Base-by-base conservation (phyloP, 192 early-diverging fungal genomes). In the Coemansia sp. region DNA sequence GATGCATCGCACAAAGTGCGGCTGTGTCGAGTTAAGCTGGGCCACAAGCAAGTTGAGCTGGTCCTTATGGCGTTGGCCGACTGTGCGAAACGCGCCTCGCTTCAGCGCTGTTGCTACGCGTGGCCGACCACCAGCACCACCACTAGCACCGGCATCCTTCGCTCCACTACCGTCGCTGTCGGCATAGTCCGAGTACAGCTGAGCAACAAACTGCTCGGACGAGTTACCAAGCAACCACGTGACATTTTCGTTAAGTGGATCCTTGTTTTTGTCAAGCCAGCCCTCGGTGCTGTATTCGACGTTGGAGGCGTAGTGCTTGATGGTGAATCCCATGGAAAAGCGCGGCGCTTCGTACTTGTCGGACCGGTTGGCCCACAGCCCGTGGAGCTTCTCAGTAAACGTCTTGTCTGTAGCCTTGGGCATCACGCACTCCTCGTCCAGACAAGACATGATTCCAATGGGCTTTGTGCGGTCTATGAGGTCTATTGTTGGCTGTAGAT, bases 341-440 rank as follows among this genome's bases (percentile, higher is more conserved):
- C 92, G 82, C 44, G 92, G 91, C 6, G 80, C 86, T 37, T 93
- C 90, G 84, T 94, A 99, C 80, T 97, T 97, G 68, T 90, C 75
- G 3, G 89, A 90, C 70, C 92, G 91, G 63, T 88, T 88, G 48
- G 91, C 93, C 94, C 97, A 99, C 20, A 95, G 85, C 6, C 81
- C 86, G 59, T 95, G 87, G 7, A 99, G 85, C 85, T 99, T 98
- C 17, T 95, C 91, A 44, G 94, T 86, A 71, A 99, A 97, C 5
- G 94, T 94, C 75, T 93, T 93, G 76, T 99, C 97, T 6, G 93
- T 93, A 38, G 94, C 95, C 66, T 91, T 90, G 49, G 95, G 96
- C 86, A 96, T 95, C n/a, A 98, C 94, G 81, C 94, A 98, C 85
- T 99, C 96, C 79, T 99, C 97, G 70, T 99, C 97, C 13, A 99